Evolutionary conservation across 805 yeast species (phyloP).

Genomic region (Kodamaea sagamina): DNA sequence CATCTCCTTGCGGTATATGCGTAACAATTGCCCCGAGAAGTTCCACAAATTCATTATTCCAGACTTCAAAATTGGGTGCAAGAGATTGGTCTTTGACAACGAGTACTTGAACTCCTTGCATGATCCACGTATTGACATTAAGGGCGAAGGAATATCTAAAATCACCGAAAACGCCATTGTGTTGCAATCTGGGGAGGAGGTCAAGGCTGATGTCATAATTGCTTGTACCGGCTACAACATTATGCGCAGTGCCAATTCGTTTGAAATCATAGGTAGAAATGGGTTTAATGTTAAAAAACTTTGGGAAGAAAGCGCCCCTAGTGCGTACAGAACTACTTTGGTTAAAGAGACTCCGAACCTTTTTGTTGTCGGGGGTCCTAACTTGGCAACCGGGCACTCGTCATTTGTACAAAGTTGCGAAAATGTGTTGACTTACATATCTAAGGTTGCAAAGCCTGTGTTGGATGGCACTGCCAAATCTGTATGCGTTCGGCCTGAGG

Average conservation of each 20-base stretch:
- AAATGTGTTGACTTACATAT: slow-evolving; percentile 29
- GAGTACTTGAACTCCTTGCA: slow-evolving; percentile 35
- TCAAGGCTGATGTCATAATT: slow-evolving; percentile 40
- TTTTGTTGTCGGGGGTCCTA: slow-evolving; percentile 42
- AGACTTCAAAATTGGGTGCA: slow-evolving; percentile 43
- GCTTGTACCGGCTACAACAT: slow-evolving; percentile 46
- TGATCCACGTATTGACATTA: slow-evolving; percentile 32
- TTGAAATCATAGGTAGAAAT: slow-evolving; percentile 28
- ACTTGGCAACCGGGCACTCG: slow-evolving; percentile 45
- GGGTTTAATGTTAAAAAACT: slow-evolving; percentile 23
- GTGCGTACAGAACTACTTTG: slow-evolving; percentile 39
- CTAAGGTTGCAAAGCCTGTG: slow-evolving; percentile 26
- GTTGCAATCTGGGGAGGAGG: slow-evolving; percentile 27
- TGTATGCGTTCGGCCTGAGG: slow-evolving; percentile 31
- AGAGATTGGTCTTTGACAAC: slow-evolving; percentile 42
- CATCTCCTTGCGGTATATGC: slow-evolving; percentile 28
- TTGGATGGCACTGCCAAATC: slow-evolving; percentile 30
- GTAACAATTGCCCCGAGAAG: slow-evolving; percentile 30
- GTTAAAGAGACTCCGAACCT: slow-evolving; percentile 37
- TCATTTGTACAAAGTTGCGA: slow-evolving; percentile 43
- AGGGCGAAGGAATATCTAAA: slow-evolving; percentile 23
- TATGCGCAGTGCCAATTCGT: slow-evolving; percentile 19
- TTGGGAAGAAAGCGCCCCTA: slow-evolving; percentile 34
- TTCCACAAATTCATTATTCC: slow-evolving; percentile 38
- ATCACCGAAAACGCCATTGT: slow-evolving; percentile 32